phyloP scores from a whole-genome alignment of 202 grass and related monocot genomes.

The Setaria viridis region DNA sequence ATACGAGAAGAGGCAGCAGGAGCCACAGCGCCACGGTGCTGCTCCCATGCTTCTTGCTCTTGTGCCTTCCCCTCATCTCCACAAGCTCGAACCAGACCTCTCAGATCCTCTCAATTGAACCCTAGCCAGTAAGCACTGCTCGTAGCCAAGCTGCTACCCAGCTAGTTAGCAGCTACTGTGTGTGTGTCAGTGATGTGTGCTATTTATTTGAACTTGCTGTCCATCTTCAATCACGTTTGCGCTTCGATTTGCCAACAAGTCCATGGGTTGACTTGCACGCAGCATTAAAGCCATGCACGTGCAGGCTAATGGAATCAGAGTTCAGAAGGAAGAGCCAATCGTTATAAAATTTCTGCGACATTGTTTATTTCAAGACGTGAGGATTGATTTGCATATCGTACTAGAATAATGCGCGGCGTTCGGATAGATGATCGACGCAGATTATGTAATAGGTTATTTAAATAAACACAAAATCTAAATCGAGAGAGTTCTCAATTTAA shows the following conservation, averaged over 20 bases:
- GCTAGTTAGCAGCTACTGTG: neutral
- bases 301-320: neutral
- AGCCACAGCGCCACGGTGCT: slow-evolving; percentile 45
- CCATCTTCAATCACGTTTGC: slow-evolving; percentile 7
- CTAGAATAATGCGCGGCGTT: too few species aligned
- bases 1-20: slow-evolving; percentile 49
- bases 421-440: too few species aligned
- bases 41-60: slow-evolving; percentile 39
- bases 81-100: too few species aligned
- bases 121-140: neutral
- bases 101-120: neutral
- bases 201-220: neutral
- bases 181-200: neutral
- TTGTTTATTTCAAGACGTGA: too few species aligned
- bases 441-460: too few species aligned
- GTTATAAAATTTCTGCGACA: too few species aligned
- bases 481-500: too few species aligned
- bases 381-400: too few species aligned
- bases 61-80: slow-evolving; percentile 38
- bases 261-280: neutral
- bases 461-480: too few species aligned
- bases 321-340: neutral
- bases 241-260: neutral
- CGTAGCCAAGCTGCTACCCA: neutral
- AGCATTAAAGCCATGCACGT: slow-evolving; percentile 5